Base-by-base conservation (phyloP, 169 alveolate genomes). In the Sarcocystis neurona region DNA sequence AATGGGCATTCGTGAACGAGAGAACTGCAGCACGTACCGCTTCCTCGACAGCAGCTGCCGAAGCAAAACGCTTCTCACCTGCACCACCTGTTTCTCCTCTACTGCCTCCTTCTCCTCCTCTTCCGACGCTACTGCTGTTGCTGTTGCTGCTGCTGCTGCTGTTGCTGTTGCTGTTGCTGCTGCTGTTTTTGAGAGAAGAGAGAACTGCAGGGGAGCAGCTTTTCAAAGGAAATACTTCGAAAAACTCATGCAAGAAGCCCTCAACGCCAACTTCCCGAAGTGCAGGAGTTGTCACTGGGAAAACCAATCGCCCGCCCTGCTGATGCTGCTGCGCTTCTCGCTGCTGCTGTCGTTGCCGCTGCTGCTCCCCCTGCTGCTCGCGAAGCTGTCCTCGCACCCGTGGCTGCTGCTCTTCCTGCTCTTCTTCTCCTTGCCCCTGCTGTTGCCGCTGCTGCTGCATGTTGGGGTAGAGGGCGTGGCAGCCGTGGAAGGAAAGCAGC, bases 1-100 rank as follows among this genome's bases (percentile, higher is more conserved):
- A 30, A 41, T 63, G 27, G 39, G 75, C 75, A n/a, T 63, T 63
- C 75, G 75, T 63, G 75, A 63, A 63, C 4, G 75, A 63, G n/a
- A 63, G 46, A n/a, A 63, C 75, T 18, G 75, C 32, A 6, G 27
- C 75, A 2, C 75, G 75, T 6, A 63, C 32, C 43, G 12, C 39
- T 20, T 6, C 6, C 39, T 12, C 37, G 46, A 63, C 6, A 18
- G 39, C 44, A 1, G 46, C 6, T n/a, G 39, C 2, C 75, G 75
- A 2, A 37, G 39, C 75, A 8, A 50, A 50, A 34, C 70, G 18
- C 70, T 27, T 58, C 70, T 5, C 2, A 34, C n/a, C n/a, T 32
- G n/a, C 70, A 50, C 8, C 60, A 18, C 60, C 8, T 2, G 5
- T 12, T 27, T 23, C 39, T 32, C 2, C 30, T 10, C 2, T 10